Percentiles rank a stretch among this genome's conserved stretches.
Conservation (phyloP, 345 rosid genomes). For the Lepidium didymum region DNA sequence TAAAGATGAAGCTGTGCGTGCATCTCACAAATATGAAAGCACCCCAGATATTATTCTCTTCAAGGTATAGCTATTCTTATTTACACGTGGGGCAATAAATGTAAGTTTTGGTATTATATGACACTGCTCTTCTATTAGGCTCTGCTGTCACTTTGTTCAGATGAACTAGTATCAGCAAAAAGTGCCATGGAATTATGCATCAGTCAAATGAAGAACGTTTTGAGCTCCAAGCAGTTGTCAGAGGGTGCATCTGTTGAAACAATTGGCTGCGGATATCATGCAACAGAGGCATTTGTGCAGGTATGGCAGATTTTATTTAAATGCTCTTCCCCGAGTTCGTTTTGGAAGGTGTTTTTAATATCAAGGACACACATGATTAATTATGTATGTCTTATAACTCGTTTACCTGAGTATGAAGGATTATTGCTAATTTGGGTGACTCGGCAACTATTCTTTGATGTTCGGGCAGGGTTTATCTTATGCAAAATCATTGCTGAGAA, state of each 20-base stretch:
- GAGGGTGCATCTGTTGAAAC: conserved; percentile 87
- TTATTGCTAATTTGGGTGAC: not conserved
- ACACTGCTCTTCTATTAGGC: conserved; percentile 51
- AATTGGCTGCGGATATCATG: conserved; percentile 87
- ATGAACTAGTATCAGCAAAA: conserved; percentile 84
- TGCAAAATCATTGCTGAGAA: conserved; percentile 76
- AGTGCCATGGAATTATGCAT: conserved; percentile 73
- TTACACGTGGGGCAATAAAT: not conserved
- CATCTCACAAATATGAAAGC: conserved; percentile 85
- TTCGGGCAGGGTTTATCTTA: conserved; percentile 67
- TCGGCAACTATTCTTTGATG: conserved; percentile 8
- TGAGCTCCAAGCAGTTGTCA: conserved; percentile 75
- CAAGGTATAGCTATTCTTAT: conserved; percentile 50
- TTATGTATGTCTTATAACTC: not conserved
- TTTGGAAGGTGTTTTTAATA: not conserved
- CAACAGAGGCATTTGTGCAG: conserved; percentile 89
- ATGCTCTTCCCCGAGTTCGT: not conserved
- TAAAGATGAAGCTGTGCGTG: conserved; percentile 80
- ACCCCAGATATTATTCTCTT: conserved; percentile 89
- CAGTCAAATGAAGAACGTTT: conserved; percentile 75
- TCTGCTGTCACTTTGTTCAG: conserved; percentile 81
- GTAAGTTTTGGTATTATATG: not conserved
- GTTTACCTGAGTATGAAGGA: not conserved
- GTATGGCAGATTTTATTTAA: conserved; percentile 28
- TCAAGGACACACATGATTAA: not conserved